phyloP scores from a whole-genome alignment of 2,329 filamentous ascomycete species.

The Colletotrichum destructivum region DNA sequence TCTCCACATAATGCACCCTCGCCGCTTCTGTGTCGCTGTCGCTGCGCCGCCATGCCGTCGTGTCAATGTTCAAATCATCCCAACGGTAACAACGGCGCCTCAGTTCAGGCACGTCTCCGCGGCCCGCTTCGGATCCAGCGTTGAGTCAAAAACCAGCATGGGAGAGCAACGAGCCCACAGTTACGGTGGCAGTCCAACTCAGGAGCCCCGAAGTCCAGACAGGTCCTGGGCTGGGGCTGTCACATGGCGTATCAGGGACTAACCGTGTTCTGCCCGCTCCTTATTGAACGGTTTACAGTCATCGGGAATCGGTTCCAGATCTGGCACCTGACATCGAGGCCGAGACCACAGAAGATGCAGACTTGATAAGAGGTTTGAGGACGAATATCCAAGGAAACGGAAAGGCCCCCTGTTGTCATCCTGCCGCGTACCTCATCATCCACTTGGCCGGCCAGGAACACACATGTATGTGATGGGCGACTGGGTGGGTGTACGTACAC shows the following conservation, averaged over 20 bases:
- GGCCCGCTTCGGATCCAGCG: constrained; percentile 29
- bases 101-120: constrained; percentile 13
- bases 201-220: not conserved
- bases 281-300: constrained; percentile 20
- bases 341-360: constrained; percentile 18
- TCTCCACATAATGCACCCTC: constrained; percentile 26
- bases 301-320: constrained; percentile 29
- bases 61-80: not conserved
- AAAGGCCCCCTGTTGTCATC: not conserved
- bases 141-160: not conserved
- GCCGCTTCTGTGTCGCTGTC: constrained; percentile 21
- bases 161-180: constrained; percentile 1
- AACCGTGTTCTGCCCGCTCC: constrained; percentile 17
- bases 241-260: constrained; percentile 37
- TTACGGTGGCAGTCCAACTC: constrained; percentile 7
- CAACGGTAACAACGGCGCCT: constrained; percentile 11
- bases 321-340: constrained; percentile 24
- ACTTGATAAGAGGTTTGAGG: not conserved
- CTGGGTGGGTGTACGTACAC: not conserved
- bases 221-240: constrained; percentile 25
- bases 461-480: too few species aligned
- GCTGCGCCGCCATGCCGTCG: not conserved
- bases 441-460: not conserved
- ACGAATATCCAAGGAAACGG: not conserved
- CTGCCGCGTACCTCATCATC: not conserved